Percentiles rank a stretch among this genome's conserved stretches.
Evolutionary conservation across 257 asterid species (phyloP).

Genomic region (Knoxia roxburghii): DNA sequence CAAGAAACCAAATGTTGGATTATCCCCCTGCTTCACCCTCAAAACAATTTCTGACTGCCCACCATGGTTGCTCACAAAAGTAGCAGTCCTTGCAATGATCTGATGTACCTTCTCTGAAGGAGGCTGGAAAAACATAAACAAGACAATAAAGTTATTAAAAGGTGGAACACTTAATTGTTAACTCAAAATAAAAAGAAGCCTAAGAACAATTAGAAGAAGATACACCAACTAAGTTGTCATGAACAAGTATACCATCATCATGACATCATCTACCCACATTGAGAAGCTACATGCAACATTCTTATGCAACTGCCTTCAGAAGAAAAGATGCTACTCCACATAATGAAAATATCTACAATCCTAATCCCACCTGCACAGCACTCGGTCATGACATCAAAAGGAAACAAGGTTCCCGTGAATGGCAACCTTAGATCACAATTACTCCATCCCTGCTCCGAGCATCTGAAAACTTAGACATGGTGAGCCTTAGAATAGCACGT

Average conservation of each 20-base stretch:
- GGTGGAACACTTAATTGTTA: conserved; percentile 14
- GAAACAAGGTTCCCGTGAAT: conserved; percentile 80
- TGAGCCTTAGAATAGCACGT: conserved; percentile 65
- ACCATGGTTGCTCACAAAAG: conserved; percentile 82
- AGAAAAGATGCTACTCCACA: conserved; percentile 49
- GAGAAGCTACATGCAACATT: conserved; percentile 18
- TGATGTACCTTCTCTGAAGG: conserved; percentile 86
- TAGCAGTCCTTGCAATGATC: conserved; percentile 89
- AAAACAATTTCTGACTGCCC: conserved; percentile 90
- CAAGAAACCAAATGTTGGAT: conserved; percentile 89
- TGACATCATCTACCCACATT: conserved; percentile 12
- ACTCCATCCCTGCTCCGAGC: conserved; percentile 84
- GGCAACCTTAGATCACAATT: conserved; percentile 80
- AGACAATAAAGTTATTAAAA: conserved; percentile 22
- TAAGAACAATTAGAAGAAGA: conserved; percentile 12
- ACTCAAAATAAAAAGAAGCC: conserved; percentile 14
- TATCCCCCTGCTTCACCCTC: conserved; percentile 92
- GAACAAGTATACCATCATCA: not conserved
- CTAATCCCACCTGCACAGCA: conserved; percentile 98
- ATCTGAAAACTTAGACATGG: conserved; percentile 92
- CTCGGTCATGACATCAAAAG: conserved; percentile 76
- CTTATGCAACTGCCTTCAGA: conserved; percentile 33
- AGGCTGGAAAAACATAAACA: conserved; percentile 51
- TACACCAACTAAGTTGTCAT: conserved; percentile 1
- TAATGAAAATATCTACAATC: conserved; percentile 48